Percentiles rank a stretch among this genome's conserved stretches.
Evolutionary conservation across 768 basidiomycete genomes (phyloP).

Genomic region (Termitomyces sp.): DNA sequence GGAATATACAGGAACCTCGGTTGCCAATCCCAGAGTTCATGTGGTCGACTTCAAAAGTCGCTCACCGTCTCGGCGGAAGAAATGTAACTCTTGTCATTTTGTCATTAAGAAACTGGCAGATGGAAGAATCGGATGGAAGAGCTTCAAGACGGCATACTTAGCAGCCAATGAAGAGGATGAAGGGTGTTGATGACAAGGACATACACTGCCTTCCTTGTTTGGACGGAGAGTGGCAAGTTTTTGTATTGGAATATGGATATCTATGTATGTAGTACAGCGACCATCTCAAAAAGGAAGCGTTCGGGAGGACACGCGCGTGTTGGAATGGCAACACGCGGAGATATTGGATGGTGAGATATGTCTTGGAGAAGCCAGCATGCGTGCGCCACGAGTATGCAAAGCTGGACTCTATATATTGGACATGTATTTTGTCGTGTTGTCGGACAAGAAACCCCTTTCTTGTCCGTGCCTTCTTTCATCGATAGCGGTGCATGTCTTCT

Average conservation of each 20-base stretch:
- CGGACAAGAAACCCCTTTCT: slow-evolving; percentile 2
- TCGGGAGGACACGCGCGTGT: not conserved
- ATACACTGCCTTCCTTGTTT: slow-evolving; percentile 1
- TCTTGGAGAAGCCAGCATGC: not conserved
- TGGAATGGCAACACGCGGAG: slow-evolving; percentile 6
- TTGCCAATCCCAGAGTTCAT: not conserved
- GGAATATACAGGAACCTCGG: not conserved
- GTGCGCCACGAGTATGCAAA: slow-evolving; percentile 10
- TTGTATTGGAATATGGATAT: not conserved
- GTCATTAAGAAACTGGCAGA: not conserved
- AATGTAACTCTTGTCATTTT: not conserved
- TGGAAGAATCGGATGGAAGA: not conserved
- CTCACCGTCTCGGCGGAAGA: not conserved
- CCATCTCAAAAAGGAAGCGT: slow-evolving; percentile 8
- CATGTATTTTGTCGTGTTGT: slow-evolving; percentile 13
- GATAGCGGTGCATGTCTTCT: not conserved
- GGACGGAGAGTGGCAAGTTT: not conserved
- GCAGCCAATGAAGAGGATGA: not conserved
- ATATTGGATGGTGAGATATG: not conserved
- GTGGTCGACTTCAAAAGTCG: not conserved
- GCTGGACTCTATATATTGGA: not conserved
- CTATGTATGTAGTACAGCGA: slow-evolving; percentile 18
- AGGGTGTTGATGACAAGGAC: not conserved
- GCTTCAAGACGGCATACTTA: not conserved
- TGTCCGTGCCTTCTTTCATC: slow-evolving; percentile 4